Evolutionary conservation across 108 stramenopile genomes (phyloP), one percentile per base, ranked within the genome.

Genomic region (Schizochytrium sp.): DNA sequence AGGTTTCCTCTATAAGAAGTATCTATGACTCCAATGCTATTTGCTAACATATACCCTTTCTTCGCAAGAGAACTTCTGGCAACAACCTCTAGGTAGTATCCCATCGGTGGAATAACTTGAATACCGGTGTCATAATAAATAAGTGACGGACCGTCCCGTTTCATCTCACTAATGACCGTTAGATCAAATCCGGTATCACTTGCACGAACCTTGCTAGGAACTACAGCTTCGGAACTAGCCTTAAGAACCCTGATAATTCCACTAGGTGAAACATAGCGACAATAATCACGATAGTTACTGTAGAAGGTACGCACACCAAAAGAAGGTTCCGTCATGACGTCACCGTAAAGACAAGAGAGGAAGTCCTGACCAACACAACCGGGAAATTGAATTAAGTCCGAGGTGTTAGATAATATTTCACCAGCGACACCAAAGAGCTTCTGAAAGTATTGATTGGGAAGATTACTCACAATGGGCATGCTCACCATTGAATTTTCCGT

Each of bases 61-160:
- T 12, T 72, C 38, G 8, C 5, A 5, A 72, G 72, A 8, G 5
- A 5, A 41, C 40, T 41, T 5, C 72, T n/a, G 0, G 40, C 72
- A 28, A 72, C 41, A n/a, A 72, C n/a, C 72, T 72, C 72, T 12
- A 42, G 0, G 42, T 72, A 72, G 41, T 72, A 72, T 12, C 72
- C 72, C 28, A 42, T 12, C 41, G 72, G 72, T 8, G 72, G 72
- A 12, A 41, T 41, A 0, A 72, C 42, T 15, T 72, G n/a, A 42
- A 72, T 5, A 0, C 72, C 72, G 0, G 72, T 72, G 10, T 15
- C 72, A 41, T 72, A 72, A 12, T 42, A 72, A 8, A 41, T 41
- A 12, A 42, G 12, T 28, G 28, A 28, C 57, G 10, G 57, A 17
- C 17, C 17, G 8, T 72, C 72, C 12, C 28, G 8, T 41, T 72